These are phyloP conservation scores for Fusarium cyanostomum DNA, from an alignment of 2,329 filamentous ascomycete genomes.

Conservation along the genomic window DNA sequence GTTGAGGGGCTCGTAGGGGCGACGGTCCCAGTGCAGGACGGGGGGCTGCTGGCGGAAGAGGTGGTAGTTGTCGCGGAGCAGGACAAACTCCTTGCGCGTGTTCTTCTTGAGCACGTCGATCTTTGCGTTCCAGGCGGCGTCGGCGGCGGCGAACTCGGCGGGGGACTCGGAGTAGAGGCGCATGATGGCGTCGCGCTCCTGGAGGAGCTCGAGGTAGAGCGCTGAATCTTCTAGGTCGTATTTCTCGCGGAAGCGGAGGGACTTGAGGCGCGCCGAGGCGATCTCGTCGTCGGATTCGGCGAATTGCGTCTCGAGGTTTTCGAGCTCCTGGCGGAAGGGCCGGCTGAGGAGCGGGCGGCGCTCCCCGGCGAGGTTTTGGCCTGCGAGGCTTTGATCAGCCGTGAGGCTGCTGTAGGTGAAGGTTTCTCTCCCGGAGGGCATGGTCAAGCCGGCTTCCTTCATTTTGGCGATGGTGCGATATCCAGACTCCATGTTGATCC, in stretches of 20 bases:
- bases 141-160: constrained; percentile 41
- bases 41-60: constrained; percentile 60
- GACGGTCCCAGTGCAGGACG: constrained; percentile 73
- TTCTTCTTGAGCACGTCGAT: constrained; percentile 49
- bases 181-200: constrained; percentile 44
- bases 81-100: constrained; percentile 49
- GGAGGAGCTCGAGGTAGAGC: constrained; percentile 47
- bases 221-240: constrained; percentile 31
- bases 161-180: constrained; percentile 29
- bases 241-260: constrained; percentile 44
- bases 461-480: constrained; percentile 56
- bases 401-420: constrained; percentile 39
- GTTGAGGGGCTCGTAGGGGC: constrained; percentile 74
- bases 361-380: constrained; percentile 44
- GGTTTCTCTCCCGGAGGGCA: constrained; percentile 57
- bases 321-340: constrained; percentile 54
- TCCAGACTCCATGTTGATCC: constrained; percentile 59
- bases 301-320: constrained; percentile 49
- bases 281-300: constrained; percentile 4
- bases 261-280: constrained; percentile 36
- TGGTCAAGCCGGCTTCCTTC: constrained; percentile 51
- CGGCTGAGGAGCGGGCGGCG: constrained; percentile 48
- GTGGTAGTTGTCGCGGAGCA: constrained; percentile 64
- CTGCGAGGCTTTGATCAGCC: constrained; percentile 35
- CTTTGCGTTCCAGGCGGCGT: constrained; percentile 48